Evolutionary conservation across 441 rosid genomes (phyloP).

Genomic region (Theobroma grandiflorum): DNA sequence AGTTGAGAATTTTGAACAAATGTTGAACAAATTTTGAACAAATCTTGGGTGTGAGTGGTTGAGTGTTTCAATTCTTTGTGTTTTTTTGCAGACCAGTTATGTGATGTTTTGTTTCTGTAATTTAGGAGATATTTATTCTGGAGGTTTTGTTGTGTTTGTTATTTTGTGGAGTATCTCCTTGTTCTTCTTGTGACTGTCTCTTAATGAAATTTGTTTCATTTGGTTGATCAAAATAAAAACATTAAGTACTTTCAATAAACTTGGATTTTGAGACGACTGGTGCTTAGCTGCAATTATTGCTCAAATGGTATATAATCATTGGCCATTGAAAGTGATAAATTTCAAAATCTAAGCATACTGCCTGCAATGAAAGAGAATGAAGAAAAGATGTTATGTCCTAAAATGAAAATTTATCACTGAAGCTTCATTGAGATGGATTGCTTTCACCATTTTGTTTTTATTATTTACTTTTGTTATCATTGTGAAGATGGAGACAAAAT

Average conservation of each 20-base stretch:
- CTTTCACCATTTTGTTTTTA: neutral
- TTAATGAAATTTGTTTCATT: neutral
- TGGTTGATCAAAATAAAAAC: neutral
- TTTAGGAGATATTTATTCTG: neutral
- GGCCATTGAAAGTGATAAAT: neutral
- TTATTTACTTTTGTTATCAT: neutral
- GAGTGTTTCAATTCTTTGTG: neutral
- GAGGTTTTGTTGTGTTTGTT: neutral
- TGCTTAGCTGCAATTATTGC: neutral
- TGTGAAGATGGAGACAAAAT: neutral
- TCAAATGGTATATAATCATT: neutral
- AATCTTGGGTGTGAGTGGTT: neutral
- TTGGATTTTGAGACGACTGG: neutral
- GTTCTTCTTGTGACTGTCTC: neutral
- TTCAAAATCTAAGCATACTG: neutral
- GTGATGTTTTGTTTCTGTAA: constrained; percentile 4
- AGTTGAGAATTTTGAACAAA: too few relatives aligned
- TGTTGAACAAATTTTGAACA: too few relatives aligned
- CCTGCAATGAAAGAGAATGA: neutral
- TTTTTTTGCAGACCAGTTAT: neutral
- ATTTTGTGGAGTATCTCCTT: neutral
- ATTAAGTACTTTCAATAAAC: neutral
- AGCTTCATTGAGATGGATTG: neutral
- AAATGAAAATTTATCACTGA: neutral
- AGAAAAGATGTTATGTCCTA: neutral